A percentile compares a stretch with the other conserved stretches of the same genome.
Conservation (phyloP, 148 eudicot species). For the Heliosperma pusillum region DNA sequence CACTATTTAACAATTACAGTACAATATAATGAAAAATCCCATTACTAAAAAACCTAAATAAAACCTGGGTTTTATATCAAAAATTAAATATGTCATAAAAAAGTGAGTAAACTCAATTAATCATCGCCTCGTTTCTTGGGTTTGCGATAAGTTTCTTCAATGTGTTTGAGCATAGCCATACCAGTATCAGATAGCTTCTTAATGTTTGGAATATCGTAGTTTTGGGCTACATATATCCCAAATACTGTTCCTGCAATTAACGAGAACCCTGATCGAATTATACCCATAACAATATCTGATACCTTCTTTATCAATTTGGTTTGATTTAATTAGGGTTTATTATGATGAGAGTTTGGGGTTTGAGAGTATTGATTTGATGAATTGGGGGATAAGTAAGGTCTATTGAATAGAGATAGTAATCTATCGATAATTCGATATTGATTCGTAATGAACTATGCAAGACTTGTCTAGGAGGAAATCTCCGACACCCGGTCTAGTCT, state of each 20-base stretch:
- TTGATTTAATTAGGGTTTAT: too few relatives aligned
- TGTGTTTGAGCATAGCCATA: slow-evolving; percentile 27
- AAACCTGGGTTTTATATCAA: not conserved
- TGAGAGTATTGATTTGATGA: too few relatives aligned
- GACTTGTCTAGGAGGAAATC: too few relatives aligned
- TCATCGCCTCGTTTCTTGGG: slow-evolving; percentile 31
- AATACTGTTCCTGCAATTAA: slow-evolving; percentile 28
- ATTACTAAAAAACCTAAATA: not conserved
- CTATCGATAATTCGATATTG: too few relatives aligned
- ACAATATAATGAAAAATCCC: not conserved
- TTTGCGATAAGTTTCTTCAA: slow-evolving; percentile 34
- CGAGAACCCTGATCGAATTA: slow-evolving; percentile 31
- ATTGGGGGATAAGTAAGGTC: too few relatives aligned
- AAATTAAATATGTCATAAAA: not conserved
- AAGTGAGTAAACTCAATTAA: not conserved
- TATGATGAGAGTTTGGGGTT: too few relatives aligned
- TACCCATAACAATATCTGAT: too few relatives aligned
- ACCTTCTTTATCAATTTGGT: too few relatives aligned
- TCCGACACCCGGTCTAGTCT: too few relatives aligned
- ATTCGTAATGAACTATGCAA: too few relatives aligned
- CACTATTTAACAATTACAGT: not conserved
- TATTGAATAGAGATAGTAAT: too few relatives aligned
- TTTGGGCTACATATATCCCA: slow-evolving; percentile 32
- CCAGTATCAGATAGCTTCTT: slow-evolving; percentile 26
- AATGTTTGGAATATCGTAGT: slow-evolving; percentile 35